These are phyloP conservation scores for Beauveria sp. DNA, from an alignment of 2,329 filamentous ascomycete genomes.

Conservation along the genomic window DNA sequence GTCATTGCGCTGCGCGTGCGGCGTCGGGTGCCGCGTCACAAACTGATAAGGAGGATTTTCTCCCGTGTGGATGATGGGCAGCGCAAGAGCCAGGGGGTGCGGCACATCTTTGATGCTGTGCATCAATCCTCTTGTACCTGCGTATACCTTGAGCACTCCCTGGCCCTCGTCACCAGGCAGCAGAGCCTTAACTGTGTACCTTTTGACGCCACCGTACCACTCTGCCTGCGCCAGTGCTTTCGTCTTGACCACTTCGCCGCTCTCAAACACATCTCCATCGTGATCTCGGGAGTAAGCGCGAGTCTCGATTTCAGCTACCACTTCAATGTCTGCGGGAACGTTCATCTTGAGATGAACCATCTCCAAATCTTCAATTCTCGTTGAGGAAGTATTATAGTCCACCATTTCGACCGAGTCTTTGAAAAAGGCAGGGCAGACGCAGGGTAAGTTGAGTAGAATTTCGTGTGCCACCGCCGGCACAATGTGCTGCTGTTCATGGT, in stretches of 20 bases:
- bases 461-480: slow-evolving; percentile 83
- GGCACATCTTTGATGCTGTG: slow-evolving; percentile 96
- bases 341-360: slow-evolving; percentile 84
- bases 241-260: slow-evolving; percentile 77
- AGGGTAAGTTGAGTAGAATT: slow-evolving; percentile 76
- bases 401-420: slow-evolving; percentile 70
- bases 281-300: slow-evolving; percentile 70
- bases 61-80: slow-evolving; percentile 86
- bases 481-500: slow-evolving; percentile 84
- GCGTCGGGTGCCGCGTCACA: slow-evolving; percentile 84
- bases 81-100: slow-evolving; percentile 77
- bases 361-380: slow-evolving; percentile 83
- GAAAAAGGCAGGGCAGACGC: slow-evolving; percentile 83
- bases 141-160: slow-evolving; percentile 83
- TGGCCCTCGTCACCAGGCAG: slow-evolving; percentile 87
- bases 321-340: slow-evolving; percentile 83
- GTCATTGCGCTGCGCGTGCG: slow-evolving; percentile 94
- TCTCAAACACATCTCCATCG: slow-evolving; percentile 92
- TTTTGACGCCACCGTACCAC: slow-evolving; percentile 80
- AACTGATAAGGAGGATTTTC: slow-evolving; percentile 95
- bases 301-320: slow-evolving; percentile 86
- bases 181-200: slow-evolving; percentile 87
- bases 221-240: slow-evolving; percentile 84
- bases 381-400: slow-evolving; percentile 83
- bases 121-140: slow-evolving; percentile 91